Conservation (phyloP, 1,284 basidiomycete species). For the Rhodofomes roseus region DNA sequence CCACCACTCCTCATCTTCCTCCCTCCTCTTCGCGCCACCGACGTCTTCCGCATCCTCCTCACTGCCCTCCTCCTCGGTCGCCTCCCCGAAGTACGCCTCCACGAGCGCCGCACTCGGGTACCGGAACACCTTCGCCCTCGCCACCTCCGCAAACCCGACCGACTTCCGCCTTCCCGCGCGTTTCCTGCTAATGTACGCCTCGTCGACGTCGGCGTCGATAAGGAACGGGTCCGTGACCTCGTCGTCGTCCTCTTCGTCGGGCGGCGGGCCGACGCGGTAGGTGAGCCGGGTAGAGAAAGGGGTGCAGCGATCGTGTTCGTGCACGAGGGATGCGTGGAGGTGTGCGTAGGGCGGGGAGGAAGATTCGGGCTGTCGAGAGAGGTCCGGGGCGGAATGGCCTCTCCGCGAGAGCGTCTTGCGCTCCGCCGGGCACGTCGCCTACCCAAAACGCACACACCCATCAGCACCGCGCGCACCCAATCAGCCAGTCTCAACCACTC, state of each 20-base stretch:
- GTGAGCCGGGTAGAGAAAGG: conserved; percentile 16
- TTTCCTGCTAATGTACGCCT: conserved; percentile 2
- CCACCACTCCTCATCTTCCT: conserved; percentile 19
- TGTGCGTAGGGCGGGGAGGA: background rate
- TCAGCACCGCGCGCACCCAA: no score
- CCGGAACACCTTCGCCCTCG: conserved; percentile 19
- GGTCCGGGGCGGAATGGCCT: background rate
- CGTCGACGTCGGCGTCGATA: background rate
- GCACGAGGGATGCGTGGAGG: conserved; percentile 9
- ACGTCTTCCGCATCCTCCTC: background rate
- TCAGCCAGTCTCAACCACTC: no score
- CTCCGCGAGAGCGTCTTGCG: conserved; percentile 11
- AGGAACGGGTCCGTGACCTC: background rate
- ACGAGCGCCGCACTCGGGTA: conserved; percentile 20
- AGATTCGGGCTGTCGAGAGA: background rate
- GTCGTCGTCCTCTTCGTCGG: conserved; percentile 9
- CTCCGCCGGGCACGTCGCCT: conserved; percentile 22
- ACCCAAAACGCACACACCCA: background rate
- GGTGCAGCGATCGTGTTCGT: conserved; percentile 20
- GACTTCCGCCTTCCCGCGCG: conserved; percentile 12
- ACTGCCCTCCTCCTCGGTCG: conserved; percentile 3
- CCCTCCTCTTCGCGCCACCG: background rate
- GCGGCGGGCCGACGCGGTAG: conserved; percentile 11
- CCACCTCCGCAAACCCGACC: conserved; percentile 18
- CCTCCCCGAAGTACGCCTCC: conserved; percentile 11